Conservation (phyloP, 75 land plant species). For the Azolla pinnata region DNA sequence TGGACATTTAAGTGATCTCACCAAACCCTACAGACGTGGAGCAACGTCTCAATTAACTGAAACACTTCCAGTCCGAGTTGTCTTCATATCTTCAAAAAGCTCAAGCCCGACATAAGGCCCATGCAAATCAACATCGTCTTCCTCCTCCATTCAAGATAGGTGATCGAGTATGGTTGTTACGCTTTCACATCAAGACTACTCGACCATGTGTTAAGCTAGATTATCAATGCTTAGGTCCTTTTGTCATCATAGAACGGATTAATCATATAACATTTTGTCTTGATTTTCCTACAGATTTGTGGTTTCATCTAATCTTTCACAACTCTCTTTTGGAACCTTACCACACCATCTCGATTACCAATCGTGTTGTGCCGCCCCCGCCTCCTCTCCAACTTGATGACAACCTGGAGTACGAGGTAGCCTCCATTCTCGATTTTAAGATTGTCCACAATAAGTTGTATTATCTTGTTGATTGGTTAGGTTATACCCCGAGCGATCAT, state of each 20-base stretch:
- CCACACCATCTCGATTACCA: background rate
- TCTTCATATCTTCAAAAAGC: too few relatives aligned
- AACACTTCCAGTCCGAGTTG: too few relatives aligned
- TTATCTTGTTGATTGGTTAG: conserved; percentile 14
- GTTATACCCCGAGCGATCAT: conserved; percentile 9
- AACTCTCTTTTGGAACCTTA: conserved; percentile 12
- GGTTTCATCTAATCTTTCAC: conserved; percentile 11
- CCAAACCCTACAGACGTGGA: too few relatives aligned
- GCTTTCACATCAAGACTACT: too few relatives aligned
- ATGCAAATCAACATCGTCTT: too few relatives aligned
- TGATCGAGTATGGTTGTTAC: too few relatives aligned
- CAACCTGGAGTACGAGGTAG: conserved; percentile 10
- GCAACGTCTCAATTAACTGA: too few relatives aligned
- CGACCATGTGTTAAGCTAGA: too few relatives aligned
- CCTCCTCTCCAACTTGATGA: conserved; percentile 9
- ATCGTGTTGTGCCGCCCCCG: conserved; percentile 9
- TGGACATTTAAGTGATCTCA: too few relatives aligned
- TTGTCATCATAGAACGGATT: background rate
- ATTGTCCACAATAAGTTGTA: background rate
- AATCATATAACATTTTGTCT: conserved; percentile 6
- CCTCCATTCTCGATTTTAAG: conserved; percentile 11
- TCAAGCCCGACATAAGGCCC: too few relatives aligned
- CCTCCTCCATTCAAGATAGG: too few relatives aligned
- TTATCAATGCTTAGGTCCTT: conserved; percentile 4
- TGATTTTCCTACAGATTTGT: conserved; percentile 8